phyloP scores from a whole-genome alignment of 78 protist species.

The Pigoraptor vietnamica region DNA sequence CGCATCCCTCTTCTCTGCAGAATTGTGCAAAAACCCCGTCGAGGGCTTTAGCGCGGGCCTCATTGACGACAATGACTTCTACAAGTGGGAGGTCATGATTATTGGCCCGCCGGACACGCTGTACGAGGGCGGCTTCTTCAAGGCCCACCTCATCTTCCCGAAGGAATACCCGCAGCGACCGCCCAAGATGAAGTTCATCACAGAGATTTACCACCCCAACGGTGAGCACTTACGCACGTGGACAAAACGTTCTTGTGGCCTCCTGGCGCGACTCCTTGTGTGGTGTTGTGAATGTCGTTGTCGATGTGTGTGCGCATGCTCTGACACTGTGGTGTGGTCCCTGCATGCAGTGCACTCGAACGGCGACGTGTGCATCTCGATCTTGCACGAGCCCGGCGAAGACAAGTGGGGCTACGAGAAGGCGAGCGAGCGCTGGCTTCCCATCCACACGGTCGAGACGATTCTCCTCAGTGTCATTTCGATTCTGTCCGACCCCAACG shows the following conservation, averaged over 20 bases:
- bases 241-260: not conserved
- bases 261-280: not conserved
- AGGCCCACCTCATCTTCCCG: constrained; percentile 22
- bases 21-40: constrained; percentile 63
- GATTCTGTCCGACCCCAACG: constrained; percentile 86
- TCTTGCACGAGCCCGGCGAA: constrained; percentile 93
- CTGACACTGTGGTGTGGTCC: constrained; percentile 27
- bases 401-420: constrained; percentile 86
- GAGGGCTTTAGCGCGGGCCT: constrained; percentile 91
- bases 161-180: constrained; percentile 23
- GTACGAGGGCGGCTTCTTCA: constrained; percentile 48
- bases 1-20: no score
- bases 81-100: constrained; percentile 85
- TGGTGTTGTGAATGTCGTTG: no score
- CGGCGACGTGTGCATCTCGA: constrained; percentile 94
- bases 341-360: constrained; percentile 71
- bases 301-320: not conserved
- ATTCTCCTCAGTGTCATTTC: constrained; percentile 63
- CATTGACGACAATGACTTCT: constrained; percentile 71
- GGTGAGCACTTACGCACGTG: not conserved
- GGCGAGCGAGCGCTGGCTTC: constrained; percentile 76
- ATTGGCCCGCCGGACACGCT: constrained; percentile 90
- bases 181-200: constrained; percentile 17
- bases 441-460: constrained; percentile 51
- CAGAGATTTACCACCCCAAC: constrained; percentile 17